These are phyloP conservation scores for Plasmodium relictum DNA, from an alignment of 169 alveolate genomes.

Conservation along the genomic window DNA sequence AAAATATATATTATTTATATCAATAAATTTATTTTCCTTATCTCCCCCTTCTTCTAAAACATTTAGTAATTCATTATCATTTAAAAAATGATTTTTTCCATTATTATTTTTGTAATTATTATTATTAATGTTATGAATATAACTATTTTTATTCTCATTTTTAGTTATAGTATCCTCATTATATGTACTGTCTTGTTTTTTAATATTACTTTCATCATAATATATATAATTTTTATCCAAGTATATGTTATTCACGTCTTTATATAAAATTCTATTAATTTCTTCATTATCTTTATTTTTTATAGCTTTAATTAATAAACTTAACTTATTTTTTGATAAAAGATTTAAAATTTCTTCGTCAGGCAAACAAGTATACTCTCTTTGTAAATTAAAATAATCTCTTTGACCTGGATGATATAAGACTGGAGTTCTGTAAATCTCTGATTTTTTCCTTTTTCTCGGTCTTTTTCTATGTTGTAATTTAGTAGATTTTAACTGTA, in stretches of 20 bases:
- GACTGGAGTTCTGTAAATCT: conserved; percentile 72
- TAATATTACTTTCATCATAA: conserved; percentile 11
- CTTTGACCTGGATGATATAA: conserved; percentile 72
- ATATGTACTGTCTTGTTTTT: not conserved
- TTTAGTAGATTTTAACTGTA: conserved; percentile 75
- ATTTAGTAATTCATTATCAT: not conserved
- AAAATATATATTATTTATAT: conserved; percentile 61
- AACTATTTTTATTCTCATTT: not conserved
- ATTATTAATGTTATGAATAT: not conserved
- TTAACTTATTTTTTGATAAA: conserved; percentile 53
- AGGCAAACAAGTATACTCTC: conserved; percentile 74
- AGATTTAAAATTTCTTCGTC: conserved; percentile 47
- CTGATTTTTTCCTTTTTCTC: conserved; percentile 69
- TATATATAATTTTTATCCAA: conserved; percentile 51
- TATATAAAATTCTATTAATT: conserved; percentile 44
- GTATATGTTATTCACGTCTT: conserved; percentile 67
- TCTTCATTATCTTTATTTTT: conserved; percentile 55
- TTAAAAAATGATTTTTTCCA: not conserved
- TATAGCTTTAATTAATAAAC: conserved; percentile 35
- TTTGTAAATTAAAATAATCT: conserved; percentile 69
- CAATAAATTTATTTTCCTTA: conserved; percentile 26
- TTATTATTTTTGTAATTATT: not conserved
- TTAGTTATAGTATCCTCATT: not conserved
- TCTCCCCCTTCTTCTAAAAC: not conserved
- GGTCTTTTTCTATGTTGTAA: conserved; percentile 75